Conservation (phyloP, 1,284 basidiomycete genomes). For the Papiliotrema fonsecae region DNA sequence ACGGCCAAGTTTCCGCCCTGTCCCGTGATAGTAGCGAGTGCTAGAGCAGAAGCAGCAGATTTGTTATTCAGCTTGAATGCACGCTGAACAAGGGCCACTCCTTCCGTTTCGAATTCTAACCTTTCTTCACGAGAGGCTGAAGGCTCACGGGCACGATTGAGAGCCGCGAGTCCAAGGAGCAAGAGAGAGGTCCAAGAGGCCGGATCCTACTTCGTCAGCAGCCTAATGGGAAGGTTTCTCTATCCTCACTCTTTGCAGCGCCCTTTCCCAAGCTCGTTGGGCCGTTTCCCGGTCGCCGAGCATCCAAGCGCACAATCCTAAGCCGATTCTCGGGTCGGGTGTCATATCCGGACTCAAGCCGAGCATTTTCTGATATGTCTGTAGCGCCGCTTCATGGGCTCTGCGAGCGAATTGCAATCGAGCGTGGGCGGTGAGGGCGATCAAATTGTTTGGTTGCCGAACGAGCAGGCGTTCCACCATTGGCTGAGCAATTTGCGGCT, state of each 20-base stretch:
- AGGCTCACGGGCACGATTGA: conserved; percentile 72
- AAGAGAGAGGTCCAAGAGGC: conserved; percentile 68
- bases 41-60: conserved; percentile 32
- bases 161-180: conserved; percentile 72
- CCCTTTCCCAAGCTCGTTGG: conserved; percentile 78
- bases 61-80: conserved; percentile 43
- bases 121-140: conserved; percentile 46
- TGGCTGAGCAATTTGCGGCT: conserved; percentile 70
- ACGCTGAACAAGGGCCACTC: conserved; percentile 30
- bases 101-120: conserved; percentile 26
- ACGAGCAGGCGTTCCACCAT: conserved; percentile 77
- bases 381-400: conserved; percentile 70
- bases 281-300: conserved; percentile 75
- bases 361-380: conserved; percentile 77
- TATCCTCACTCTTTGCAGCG: conserved; percentile 66
- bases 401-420: conserved; percentile 74
- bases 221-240: too few species aligned
- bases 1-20: conserved; percentile 45
- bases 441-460: conserved; percentile 71
- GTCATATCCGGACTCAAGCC: conserved; percentile 66
- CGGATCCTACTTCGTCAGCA: too few species aligned
- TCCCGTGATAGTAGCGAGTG: conserved; percentile 30
- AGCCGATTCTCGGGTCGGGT: conserved; percentile 88
- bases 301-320: conserved; percentile 85
- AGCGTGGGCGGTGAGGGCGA: conserved; percentile 54